Base-by-base conservation (phyloP, 257 asterid genomes). In the Marsdenia floribunda region DNA sequence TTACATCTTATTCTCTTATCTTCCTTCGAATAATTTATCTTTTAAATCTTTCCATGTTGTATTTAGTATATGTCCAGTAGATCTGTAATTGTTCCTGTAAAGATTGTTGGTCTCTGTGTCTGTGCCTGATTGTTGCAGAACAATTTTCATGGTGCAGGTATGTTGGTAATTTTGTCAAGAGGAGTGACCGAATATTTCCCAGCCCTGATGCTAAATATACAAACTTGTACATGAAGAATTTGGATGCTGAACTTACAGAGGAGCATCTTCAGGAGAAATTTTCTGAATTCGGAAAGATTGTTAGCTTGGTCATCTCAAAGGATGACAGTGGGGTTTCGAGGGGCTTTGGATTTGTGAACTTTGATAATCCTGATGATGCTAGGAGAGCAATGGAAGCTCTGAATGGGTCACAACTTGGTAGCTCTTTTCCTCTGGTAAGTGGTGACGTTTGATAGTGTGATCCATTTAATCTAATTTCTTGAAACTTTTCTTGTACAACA, bases 381-480 rank as follows among this genome's bases (percentile, higher is more conserved):
- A 80, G 73, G 79, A 82, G 59, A 47, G 96, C 93, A 37, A 46
- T 80, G 84, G 86, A 76, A 82, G 82, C 68, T 75, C 73, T 82
- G 75, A 80, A 86, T 77, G 89, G 90, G 80, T 76, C 87, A 67
- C 87, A 85, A 80, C 85, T 89, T 78, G 97, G 97, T 93, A 84
- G 52, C 72, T 75, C 22, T 70, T 80, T 55, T 42, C 73, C 71
- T 58, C 70, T 76, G 46, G 46, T 14, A 33, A 78, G 70, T 65
- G 29, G 40, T 71, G 65, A 68, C 81, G 24, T 52, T 15, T 58
- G 24, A 16, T 4, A 22, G 5, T 74, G 49, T 70, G 52, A 29
- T 71, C 22, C 16, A 70, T 71, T 21, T 24, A 67, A 71, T 57
- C 67, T 71, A 70, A 71, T 59, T 64, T 72, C 35, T 75, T 24